phyloP scores from a whole-genome alignment of 129 eudicot genomes.

The Ambrosia artemisiifolia region DNA sequence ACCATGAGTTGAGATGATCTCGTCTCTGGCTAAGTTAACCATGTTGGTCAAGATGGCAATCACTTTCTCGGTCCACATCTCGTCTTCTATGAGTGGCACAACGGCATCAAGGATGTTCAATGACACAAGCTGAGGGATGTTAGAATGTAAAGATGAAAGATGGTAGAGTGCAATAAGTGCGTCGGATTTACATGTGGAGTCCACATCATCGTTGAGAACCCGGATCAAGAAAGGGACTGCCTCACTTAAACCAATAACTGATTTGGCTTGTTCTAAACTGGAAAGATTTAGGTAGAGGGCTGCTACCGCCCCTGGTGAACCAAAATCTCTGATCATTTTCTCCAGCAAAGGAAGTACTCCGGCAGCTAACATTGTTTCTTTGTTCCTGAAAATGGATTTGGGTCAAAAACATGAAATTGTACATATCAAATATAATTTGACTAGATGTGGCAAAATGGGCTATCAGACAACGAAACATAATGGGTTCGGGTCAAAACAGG shows the following conservation, averaged over 20 bases:
- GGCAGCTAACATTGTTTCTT: conserved; percentile 71
- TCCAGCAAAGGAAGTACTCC: conserved; percentile 62
- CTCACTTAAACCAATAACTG: conserved; percentile 61
- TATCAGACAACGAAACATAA: background rate
- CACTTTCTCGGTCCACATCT: conserved; percentile 66
- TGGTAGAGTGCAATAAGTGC: conserved; percentile 75
- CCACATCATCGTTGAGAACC: conserved; percentile 39
- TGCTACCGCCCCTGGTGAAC: conserved; percentile 57
- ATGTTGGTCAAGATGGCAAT: conserved; percentile 69
- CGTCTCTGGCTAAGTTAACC: conserved; percentile 55
- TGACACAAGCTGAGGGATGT: conserved; percentile 60
- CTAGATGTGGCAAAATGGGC: conserved; percentile 10
- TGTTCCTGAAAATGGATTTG: conserved; percentile 58
- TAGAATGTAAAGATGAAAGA: conserved; percentile 63
- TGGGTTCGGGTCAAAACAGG: background rate
- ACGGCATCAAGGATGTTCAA: conserved; percentile 56
- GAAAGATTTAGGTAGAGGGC: conserved; percentile 82
- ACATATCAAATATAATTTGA: background rate
- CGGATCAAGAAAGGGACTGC: conserved; percentile 65
- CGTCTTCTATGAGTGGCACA: conserved; percentile 44
- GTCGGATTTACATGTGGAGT: conserved; percentile 61
- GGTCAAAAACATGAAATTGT: background rate
- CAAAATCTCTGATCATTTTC: conserved; percentile 42
- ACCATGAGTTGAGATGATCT: conserved; percentile 47
- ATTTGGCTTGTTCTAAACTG: conserved; percentile 75